Conservation (phyloP, 257 asterid species). For the Solanum stenotomum region DNA sequence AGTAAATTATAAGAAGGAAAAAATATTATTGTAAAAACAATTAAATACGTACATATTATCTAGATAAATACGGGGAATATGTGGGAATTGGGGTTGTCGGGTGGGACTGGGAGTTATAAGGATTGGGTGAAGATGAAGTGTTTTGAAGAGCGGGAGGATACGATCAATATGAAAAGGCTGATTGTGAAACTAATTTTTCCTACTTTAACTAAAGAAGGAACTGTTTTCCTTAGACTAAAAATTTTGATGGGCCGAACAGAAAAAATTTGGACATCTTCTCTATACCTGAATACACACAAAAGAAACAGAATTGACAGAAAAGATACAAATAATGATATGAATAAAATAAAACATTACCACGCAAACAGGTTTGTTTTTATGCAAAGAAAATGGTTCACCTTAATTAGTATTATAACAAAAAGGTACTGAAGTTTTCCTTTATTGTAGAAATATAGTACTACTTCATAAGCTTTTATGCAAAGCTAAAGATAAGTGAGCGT, state of each 20-base stretch:
- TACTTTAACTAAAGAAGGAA: not conserved
- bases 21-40: not conserved
- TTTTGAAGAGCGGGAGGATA: too few relatives aligned
- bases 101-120: not conserved
- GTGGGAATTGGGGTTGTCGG: not conserved
- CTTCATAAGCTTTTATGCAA: not conserved
- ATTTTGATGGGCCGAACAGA: not conserved
- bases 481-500: not conserved
- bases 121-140: not conserved
- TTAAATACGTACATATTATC: not conserved
- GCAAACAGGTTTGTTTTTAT: not conserved
- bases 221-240: not conserved
- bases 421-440: not conserved
- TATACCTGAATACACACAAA: not conserved
- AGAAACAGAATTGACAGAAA: not conserved
- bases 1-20: not conserved
- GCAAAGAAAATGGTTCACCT: not conserved
- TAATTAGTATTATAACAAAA: not conserved
- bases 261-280: not conserved
- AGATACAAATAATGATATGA: not conserved
- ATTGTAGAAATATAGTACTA: not conserved
- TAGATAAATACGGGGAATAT: not conserved
- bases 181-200: not conserved
- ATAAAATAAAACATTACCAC: not conserved
- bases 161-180: not conserved